A percentile compares a stretch with the other conserved stretches of the same genome.
Conservation (phyloP, 768 basidiomycete species). For the Leucocoprinus sp. region DNA sequence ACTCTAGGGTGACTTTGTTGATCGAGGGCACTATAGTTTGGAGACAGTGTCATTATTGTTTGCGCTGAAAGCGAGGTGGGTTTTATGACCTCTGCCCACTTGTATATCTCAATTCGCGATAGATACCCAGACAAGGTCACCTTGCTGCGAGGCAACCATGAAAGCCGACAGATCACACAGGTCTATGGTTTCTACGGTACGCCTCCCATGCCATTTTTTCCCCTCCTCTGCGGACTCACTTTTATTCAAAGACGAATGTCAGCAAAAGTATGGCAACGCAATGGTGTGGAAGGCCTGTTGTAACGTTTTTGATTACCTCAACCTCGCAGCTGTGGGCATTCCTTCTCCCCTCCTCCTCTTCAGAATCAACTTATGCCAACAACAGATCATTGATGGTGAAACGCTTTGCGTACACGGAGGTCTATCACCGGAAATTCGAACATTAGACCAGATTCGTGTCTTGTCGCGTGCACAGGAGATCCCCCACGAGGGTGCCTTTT, state of each 20-base stretch:
- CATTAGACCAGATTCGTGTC: conserved; percentile 89
- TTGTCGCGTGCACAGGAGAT: conserved; percentile 95
- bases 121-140: conserved; percentile 94
- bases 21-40: conserved; percentile 91
- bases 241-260: conserved; percentile 72
- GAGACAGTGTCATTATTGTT: conserved; percentile 90
- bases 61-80: conserved; percentile 79
- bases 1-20: conserved; percentile 90
- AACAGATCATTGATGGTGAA: conserved; percentile 87
- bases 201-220: conserved; percentile 16
- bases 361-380: neutral
- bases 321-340: conserved; percentile 77
- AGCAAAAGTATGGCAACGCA: conserved; percentile 94
- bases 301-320: conserved; percentile 91
- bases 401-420: conserved; percentile 95
- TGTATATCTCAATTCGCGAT: conserved; percentile 1
- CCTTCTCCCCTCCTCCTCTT: neutral
- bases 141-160: conserved; percentile 90
- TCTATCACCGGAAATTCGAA: conserved; percentile 90
- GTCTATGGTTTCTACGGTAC: conserved; percentile 97
- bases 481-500: conserved; percentile 98
- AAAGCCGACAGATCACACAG: conserved; percentile 95
- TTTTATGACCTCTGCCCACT: neutral
- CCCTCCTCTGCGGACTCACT: neutral
- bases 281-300: conserved; percentile 98